These are phyloP conservation scores for Cyclaneusma minus DNA, from an alignment of 2,329 filamentous ascomycete species.

Conservation along the genomic window DNA sequence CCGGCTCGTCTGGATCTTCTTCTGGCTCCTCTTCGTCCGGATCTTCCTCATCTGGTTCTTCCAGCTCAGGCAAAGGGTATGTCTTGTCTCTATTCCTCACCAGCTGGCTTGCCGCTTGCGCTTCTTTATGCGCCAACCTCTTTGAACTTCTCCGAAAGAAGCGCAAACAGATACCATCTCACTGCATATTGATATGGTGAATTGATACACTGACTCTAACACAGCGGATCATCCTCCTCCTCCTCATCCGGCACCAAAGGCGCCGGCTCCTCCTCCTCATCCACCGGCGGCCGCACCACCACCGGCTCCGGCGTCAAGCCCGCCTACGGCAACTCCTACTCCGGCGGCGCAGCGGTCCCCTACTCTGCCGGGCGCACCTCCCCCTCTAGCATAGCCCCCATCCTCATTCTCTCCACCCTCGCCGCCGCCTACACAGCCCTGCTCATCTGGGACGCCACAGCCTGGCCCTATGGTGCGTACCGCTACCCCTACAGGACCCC, in stretches of 20 bases:
- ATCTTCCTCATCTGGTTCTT: slow-evolving; percentile 11
- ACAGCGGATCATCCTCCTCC: slow-evolving; percentile 1
- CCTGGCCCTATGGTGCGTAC: slow-evolving; percentile 48
- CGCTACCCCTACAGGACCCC: slow-evolving; percentile 40
- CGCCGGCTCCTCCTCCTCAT: slow-evolving; percentile 15
- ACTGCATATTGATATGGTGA: slow-evolving; percentile 5
- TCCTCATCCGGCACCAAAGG: slow-evolving; percentile 7
- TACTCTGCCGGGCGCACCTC: slow-evolving; percentile 39
- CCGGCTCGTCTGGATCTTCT: slow-evolving; percentile 5
- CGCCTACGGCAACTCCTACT: slow-evolving; percentile 49
- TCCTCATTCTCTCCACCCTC: slow-evolving; percentile 34
- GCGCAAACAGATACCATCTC: slow-evolving; percentile 2
- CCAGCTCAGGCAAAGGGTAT: slow-evolving; percentile 2
- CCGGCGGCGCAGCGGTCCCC: slow-evolving; percentile 45
- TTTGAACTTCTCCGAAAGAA: background rate
- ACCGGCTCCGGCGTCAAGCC: slow-evolving; percentile 42
- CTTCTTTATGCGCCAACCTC: too few species aligned
- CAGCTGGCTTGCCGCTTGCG: slow-evolving; percentile 2
- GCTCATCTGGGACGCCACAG: slow-evolving; percentile 33
- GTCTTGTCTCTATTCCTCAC: background rate
- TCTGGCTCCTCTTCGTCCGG: slow-evolving; percentile 15
- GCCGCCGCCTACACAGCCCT: slow-evolving; percentile 33
- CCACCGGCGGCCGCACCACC: slow-evolving; percentile 33
- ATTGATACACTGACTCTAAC: slow-evolving; percentile 2
- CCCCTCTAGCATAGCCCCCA: slow-evolving; percentile 33